Evolutionary conservation across 805 yeast genomes (phyloP).

Genomic region (Barnettozyma sp.): DNA sequence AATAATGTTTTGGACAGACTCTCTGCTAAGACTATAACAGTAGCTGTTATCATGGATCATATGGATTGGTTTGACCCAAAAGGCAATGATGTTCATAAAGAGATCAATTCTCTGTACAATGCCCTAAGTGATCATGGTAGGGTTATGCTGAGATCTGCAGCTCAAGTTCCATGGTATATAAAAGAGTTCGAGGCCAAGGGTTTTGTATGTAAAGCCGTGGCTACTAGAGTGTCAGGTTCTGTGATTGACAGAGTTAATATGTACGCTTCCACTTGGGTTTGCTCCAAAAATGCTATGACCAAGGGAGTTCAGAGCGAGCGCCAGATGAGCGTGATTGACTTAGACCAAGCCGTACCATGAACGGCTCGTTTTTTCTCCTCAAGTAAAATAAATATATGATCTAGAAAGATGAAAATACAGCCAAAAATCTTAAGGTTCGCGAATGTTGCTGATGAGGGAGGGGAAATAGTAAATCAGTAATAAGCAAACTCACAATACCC

Average conservation of each 20-base stretch:
- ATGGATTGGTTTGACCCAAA: constrained; percentile 84
- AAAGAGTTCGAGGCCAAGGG: constrained; percentile 60
- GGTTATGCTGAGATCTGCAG: constrained; percentile 71
- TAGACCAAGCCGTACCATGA: no score
- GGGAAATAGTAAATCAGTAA: no score
- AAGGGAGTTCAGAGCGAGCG: constrained; percentile 15
- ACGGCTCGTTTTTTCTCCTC: no score
- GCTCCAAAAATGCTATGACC: constrained; percentile 44
- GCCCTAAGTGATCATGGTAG: constrained; percentile 65
- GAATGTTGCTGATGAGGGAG: no score
- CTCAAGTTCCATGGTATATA: constrained; percentile 73
- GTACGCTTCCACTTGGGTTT: constrained; percentile 88
- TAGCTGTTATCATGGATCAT: constrained; percentile 83
- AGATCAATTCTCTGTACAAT: constrained; percentile 54
- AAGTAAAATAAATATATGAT: no score
- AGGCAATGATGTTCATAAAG: constrained; percentile 56
- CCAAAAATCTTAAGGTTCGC: no score
- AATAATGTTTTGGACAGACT: constrained; percentile 69
- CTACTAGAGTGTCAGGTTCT: constrained; percentile 52
- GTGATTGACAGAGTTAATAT: constrained; percentile 76
- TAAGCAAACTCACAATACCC: no score
- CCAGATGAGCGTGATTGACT: constrained; percentile 24
- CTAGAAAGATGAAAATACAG: no score
- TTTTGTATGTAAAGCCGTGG: constrained; percentile 63
- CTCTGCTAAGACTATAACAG: constrained; percentile 54